phyloP scores from a whole-genome alignment of 2,329 filamentous ascomycete genomes.

The Pseudopithomyces maydicus region DNA sequence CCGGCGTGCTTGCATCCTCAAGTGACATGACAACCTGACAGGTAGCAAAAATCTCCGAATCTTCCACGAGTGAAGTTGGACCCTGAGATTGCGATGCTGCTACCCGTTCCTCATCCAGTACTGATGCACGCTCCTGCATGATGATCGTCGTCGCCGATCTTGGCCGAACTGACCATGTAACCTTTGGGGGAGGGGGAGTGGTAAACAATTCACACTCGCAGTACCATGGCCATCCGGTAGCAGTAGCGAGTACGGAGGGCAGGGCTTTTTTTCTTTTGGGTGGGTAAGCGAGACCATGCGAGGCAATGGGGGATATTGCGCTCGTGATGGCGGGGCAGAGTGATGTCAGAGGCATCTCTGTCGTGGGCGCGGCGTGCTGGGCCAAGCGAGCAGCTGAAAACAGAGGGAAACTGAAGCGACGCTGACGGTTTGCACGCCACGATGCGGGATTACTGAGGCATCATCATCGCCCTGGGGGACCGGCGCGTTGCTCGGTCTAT shows the following conservation, averaged over 20 bases:
- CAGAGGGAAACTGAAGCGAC: background rate
- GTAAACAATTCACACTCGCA: background rate
- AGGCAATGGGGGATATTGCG: background rate
- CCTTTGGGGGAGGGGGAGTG: background rate
- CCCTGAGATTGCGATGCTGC: background rate
- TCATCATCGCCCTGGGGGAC: no score
- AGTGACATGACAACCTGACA: background rate
- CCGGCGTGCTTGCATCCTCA: background rate
- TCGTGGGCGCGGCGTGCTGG: background rate
- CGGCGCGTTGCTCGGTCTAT: no score
- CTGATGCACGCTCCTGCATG: background rate
- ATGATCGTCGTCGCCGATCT: background rate
- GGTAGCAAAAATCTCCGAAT: background rate
- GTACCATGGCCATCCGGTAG: background rate
- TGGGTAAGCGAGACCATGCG: background rate
- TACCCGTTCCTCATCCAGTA: background rate
- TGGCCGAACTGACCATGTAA: background rate
- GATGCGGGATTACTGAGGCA: background rate
- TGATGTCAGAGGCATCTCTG: background rate
- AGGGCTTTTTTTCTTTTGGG: background rate
- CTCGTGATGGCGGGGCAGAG: background rate
- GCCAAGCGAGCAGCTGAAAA: background rate
- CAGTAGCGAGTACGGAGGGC: background rate
- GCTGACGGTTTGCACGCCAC: background rate
- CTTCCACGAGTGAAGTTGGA: background rate